Conservation (phyloP, 768 basidiomycete genomes). For the Tephrocybe sp. region DNA sequence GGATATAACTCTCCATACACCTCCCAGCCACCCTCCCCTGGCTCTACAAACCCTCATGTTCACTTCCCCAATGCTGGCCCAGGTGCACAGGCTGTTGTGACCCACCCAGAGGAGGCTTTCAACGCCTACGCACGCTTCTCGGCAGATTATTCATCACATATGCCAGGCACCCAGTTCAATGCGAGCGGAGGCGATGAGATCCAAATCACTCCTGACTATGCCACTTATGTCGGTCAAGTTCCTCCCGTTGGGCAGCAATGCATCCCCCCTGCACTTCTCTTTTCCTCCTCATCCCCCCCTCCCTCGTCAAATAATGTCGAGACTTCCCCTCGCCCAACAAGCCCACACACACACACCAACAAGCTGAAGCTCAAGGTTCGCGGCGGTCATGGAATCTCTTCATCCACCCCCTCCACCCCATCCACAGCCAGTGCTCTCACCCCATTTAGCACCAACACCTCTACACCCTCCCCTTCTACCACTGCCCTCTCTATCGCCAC, state of each 20-base stretch:
- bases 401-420: constrained; percentile 19
- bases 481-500: constrained; percentile 6
- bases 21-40: constrained; percentile 46
- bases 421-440: constrained; percentile 17
- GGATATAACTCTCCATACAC: constrained; percentile 34
- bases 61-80: constrained; percentile 10
- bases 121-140: constrained; percentile 66
- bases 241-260: constrained; percentile 11
- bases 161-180: constrained; percentile 56
- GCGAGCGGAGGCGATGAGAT: constrained; percentile 35
- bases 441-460: constrained; percentile 3
- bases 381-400: constrained; percentile 12
- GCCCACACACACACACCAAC: constrained; percentile 8
- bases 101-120: constrained; percentile 55
- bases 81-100: constrained; percentile 25
- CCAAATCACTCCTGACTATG: constrained; percentile 4
- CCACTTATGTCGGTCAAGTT: neutral
- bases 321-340: too few relatives aligned
- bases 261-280: constrained; percentile 22
- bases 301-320: neutral
- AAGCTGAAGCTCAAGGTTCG: constrained; percentile 21
- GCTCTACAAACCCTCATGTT: constrained; percentile 32
- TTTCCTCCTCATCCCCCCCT: constrained; percentile 13
- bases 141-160: constrained; percentile 55
- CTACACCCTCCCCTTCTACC: constrained; percentile 1